phyloP scores from a whole-genome alignment of 495 filamentous ascomycete genomes.

The Rostrohypoxylon terebratum region DNA sequence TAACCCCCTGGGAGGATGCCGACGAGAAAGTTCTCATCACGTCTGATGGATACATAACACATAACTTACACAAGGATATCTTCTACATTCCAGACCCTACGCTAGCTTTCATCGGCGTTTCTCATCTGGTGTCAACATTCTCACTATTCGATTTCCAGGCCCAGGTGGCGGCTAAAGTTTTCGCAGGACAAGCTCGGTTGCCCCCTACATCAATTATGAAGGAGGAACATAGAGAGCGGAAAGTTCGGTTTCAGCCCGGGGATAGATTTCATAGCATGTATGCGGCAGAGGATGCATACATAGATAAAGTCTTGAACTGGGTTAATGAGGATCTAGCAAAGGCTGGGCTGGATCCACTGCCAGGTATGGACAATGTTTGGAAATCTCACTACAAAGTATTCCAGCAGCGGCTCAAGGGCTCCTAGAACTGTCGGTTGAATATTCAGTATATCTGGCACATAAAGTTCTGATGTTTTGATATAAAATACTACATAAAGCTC shows the following conservation, averaged over 20 bases:
- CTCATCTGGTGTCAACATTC: slow-evolving; percentile 71
- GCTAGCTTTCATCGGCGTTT: slow-evolving; percentile 70
- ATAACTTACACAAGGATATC: slow-evolving; percentile 75
- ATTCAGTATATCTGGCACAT: not conserved
- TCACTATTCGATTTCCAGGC: slow-evolving; percentile 75
- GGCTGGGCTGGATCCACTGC: slow-evolving; percentile 37
- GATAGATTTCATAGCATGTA: slow-evolving; percentile 46
- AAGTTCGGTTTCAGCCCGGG: slow-evolving; percentile 39
- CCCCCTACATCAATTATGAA: slow-evolving; percentile 63
- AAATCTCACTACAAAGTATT: slow-evolving; percentile 34
- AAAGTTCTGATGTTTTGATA: too few species aligned
- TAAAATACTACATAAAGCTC: too few species aligned
- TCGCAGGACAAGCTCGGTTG: slow-evolving; percentile 63
- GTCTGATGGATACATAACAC: slow-evolving; percentile 69
- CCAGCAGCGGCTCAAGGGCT: slow-evolving; percentile 24
- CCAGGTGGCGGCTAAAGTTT: slow-evolving; percentile 67
- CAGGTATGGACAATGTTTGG: slow-evolving; percentile 45
- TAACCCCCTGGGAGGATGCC: slow-evolving; percentile 50
- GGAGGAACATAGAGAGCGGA: slow-evolving; percentile 61
- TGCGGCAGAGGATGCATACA: slow-evolving; percentile 40
- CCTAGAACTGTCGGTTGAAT: not conserved
- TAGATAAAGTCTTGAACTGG: slow-evolving; percentile 43
- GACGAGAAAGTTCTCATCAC: slow-evolving; percentile 67
- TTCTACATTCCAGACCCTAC: slow-evolving; percentile 75
- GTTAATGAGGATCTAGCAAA: slow-evolving; percentile 42